Evolutionary conservation across 1,284 basidiomycete species (phyloP), one percentile per base, ranked within the genome.

Genomic region (Heliocybe sulcata): DNA sequence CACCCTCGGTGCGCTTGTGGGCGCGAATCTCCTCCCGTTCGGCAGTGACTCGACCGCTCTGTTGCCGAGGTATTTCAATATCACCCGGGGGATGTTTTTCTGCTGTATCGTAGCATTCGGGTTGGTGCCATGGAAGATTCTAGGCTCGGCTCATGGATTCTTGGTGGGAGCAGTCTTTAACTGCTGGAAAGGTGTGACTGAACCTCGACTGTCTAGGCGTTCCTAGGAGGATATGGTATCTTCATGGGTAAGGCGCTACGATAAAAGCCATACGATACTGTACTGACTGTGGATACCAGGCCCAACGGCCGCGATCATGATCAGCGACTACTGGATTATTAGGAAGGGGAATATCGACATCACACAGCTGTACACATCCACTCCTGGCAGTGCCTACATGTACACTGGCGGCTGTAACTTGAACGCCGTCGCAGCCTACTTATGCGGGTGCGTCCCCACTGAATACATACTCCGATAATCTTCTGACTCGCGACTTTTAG

Each of bases 1-100:
- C 42, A 75, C 74, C 55, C 68, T 77, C 56, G 74, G 73, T 16
- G 72, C 72, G 51, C 75, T 76, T 63, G 71, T 76, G 56, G 73
- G 64, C 47, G 71, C 66, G 35, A 69, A 67, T 59, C 61, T 63
- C 22, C 59, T 64, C 31, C 57, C 58, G n/a, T 59, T 61, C 61
- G 55, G 59, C 49, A 62, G 63, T 63, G 58, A 72, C 67, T 26
- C 69, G 57, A 76, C 71, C 16, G 71, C 73, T 3, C 66, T 70
- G 31, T 55, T 67, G 33, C 67, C 69, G 4, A 52, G 60, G 55
- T 76, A 70, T 61, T 65, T 77, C 64, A 74, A 77, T 62, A 74
- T 77, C 59, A 65, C 65, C 11, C 69, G 75, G 22, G 75, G 75
- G 1, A 74, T 74, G 63, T 60, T 77, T 61, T 65, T 77, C 56